Conservation (phyloP, 2,329 filamentous ascomycete species). For the Diplodia intermedia region DNA sequence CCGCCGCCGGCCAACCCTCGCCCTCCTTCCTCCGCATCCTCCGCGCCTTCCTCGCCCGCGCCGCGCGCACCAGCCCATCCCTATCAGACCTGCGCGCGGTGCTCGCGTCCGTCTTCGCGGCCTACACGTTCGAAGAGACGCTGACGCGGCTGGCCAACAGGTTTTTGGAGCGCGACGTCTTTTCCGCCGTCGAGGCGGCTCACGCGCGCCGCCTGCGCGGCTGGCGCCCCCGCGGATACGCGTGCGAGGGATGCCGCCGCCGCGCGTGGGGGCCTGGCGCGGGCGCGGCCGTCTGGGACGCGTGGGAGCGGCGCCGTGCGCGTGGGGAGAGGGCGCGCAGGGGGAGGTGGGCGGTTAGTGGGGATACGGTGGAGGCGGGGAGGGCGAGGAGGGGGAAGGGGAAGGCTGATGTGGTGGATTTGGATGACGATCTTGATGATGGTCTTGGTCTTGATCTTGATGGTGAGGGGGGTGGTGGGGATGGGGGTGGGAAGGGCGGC, state of each 20-base stretch:
- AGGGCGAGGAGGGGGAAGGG: constrained; percentile 62
- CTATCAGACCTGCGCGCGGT: constrained; percentile 86
- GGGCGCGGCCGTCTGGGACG: constrained; percentile 75
- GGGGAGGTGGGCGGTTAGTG: constrained; percentile 50
- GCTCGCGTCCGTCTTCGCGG: constrained; percentile 87
- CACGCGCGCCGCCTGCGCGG: constrained; percentile 79
- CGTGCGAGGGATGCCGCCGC: constrained; percentile 83
- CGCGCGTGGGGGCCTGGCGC: constrained; percentile 90
- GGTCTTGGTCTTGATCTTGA: too few species aligned
- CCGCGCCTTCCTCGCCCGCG: constrained; percentile 83
- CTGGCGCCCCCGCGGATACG: constrained; percentile 86
- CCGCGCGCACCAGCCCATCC: constrained; percentile 80
- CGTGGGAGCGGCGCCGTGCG: constrained; percentile 72
- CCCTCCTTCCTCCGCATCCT: constrained; percentile 87
- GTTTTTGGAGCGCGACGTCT: constrained; percentile 87
- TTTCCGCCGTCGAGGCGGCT: constrained; percentile 79
- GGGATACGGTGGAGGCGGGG: constrained; percentile 44
- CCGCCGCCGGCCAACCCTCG: constrained; percentile 56
- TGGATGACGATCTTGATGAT: too few species aligned
- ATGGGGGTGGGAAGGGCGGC: constrained; percentile 40
- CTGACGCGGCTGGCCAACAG: constrained; percentile 84
- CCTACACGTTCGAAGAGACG: constrained; percentile 93
- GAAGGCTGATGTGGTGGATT: constrained; percentile 36
- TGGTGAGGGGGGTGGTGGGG: constrained; percentile 45
- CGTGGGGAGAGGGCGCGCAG: constrained; percentile 52